Base-by-base conservation (phyloP, 306 rosid species). In the Macrotyloma uniflorum region DNA sequence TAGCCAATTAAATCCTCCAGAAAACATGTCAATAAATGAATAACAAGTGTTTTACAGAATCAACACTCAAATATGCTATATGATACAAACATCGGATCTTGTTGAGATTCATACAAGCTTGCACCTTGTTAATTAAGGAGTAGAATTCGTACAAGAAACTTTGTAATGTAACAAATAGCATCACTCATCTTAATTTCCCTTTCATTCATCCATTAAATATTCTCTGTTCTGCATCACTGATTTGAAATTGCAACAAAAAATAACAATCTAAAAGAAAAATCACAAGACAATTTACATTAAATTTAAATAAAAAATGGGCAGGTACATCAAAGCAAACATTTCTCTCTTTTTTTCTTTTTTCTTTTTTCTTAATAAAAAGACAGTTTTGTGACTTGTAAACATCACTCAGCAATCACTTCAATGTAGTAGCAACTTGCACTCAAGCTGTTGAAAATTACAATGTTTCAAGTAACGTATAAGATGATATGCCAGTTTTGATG, bases 401-500 rank as follows among this genome's bases (percentile, higher is more conserved):
- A 75, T 43, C 73, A 16, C 74, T 78, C 68, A 67, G 36, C 61
- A 83, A 83, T 74, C 57, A 32, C 61, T 45, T 68, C 61, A 67
- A 74, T 24, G 57, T 8, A 85, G 64, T 8, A 85, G 49, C 64
- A 76, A 85, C 76, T 62, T 65, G 79, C 78, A 79, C 65, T 54
- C 69, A 45, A 6, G 15, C 65, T 77, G 67, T 58, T 36, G 70
- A 55, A 82, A 75, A 70, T 65, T 49, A 75, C 82, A 82, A 62
- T 68, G 69, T 20, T 78, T 71, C 20, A 57, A 23, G 73, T 49
- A 72, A 79, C 58, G 75, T 82, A 65, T 65, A 22, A 62, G 62
- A 81, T 64, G 43, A 59, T 32, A 14, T 53, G 70, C 51, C 53
- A 62, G 11, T 47, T 63, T 62, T 51, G 0, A 49, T 33, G 75